Base-by-base conservation (phyloP, 768 basidiomycete species). In the Leucosporidium yakuticum region DNA sequence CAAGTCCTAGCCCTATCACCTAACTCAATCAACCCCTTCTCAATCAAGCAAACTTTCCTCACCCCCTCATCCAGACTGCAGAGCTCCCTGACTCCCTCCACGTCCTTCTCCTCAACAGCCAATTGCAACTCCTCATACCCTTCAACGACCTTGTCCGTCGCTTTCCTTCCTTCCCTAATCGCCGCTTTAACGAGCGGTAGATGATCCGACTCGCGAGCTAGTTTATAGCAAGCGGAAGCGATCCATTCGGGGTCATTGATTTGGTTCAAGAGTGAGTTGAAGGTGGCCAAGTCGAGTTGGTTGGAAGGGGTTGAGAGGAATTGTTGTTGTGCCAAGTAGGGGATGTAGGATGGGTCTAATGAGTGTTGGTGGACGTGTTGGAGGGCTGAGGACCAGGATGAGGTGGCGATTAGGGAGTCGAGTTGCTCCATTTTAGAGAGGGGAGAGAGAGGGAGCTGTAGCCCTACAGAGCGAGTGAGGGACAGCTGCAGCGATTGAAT, bases 21-120 rank as follows among this genome's bases (percentile, higher is more conserved):
- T 21, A 55, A 4, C 6, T 69, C 64, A 31, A 74, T 84, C 84
- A 63, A 23, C 2, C 55, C 39, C 29, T 32, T 54, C 36, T 64
- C 55, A n/a, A 64, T 59, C 44, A 32, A 25, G 4, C 12, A 48
- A 7, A 59, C 20, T 36, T 31, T 54, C n/a, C 20, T 19, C 2
- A 20, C 44, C 7, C 58, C 60, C 2, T 48, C 56, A n/a, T 27
- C 36, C 14, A 60, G 44, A 36, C 21, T 32, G n/a, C 34, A 36
- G n/a, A 70, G 55, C 14, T 54, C 25, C 7, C 60, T 31, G 0
- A 67, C 63, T 4, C 8, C 19, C 34, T 14, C 56, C 12, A 12
- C 23, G 31, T 67, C 66, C 34, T 29, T 21, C 12, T 62, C 55
- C 0, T 36, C 65, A 2, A 59, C 6, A 0, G 63, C 65, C 27